Base-by-base conservation (phyloP, 2,329 filamentous ascomycete species). In the Fusarium stilboides region DNA sequence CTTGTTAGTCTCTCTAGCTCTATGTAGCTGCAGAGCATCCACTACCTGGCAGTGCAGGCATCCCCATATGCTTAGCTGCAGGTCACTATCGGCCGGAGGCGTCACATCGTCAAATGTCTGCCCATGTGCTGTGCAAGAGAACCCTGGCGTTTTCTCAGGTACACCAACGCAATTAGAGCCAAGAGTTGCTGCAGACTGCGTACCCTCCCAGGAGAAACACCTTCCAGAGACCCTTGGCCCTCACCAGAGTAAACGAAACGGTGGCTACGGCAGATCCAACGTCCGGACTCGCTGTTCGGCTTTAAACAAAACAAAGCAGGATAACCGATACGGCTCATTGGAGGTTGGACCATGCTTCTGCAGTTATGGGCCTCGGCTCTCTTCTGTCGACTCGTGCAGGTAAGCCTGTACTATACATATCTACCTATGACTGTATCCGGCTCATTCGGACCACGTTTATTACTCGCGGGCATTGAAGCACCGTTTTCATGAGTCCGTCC, bases 51-150 rank as follows among this genome's bases (percentile, higher is more conserved):
- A 56, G 28, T 13, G 28, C 49, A 24, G 36, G 51, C 49, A 67
- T 62, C 67, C 54, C 43, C 60, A 68, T 69, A 51, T 44, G 60
- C 49, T 65, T 71, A 71, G 71, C 62, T 74, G 71, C 71, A 74
- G 65, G 46, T 68, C 60, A 53, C 56, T 65, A 70, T 70, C 68
- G 68, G 68, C 67, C 53, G 47, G 59, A 73, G 62, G 63, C 68
- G 62, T 68, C 59, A 45, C 59, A 68, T 57, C 50, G 62, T 37
- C 54, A 55, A 64, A 40, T 64, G 40, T 24, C 36, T 62, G 53
- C 46, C 59, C 57, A 55, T 55, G 57, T 37, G n/a, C 59, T 64
- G 17, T 22, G 49, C 47, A 50, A 53, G 51, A 50, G 40, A 50
- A 63, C 51, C 62, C 56, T 62, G 57, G 22, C 31, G 43, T 26